These are phyloP conservation scores for Phialophora macrospora DNA, from an alignment of 2,329 filamentous ascomycete genomes.

Conservation along the genomic window DNA sequence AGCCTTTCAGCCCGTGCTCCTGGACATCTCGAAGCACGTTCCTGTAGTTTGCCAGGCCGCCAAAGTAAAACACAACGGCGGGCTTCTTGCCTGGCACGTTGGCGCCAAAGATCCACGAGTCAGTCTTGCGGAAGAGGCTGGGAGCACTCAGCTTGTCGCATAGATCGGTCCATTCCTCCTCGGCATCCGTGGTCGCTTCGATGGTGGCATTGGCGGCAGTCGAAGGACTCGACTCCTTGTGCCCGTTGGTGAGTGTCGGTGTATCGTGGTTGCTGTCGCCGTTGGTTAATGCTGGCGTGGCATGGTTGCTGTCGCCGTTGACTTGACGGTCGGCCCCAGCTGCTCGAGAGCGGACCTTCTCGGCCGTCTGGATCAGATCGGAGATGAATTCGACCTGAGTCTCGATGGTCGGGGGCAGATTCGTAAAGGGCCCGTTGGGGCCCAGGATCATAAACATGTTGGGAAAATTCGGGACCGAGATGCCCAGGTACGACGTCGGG, in stretches of 20 bases:
- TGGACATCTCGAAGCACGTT: not conserved
- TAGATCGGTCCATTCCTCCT: constrained; percentile 53
- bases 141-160: constrained; percentile 40
- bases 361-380: constrained; percentile 3
- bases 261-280: no score
- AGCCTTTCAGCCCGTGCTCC: no score
- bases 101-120: constrained; percentile 60
- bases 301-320: not conserved
- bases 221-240: not conserved
- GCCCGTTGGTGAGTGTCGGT: not conserved
- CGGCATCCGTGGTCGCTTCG: constrained; percentile 43
- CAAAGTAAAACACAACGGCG: constrained; percentile 23
- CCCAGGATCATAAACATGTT: constrained; percentile 61
- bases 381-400: constrained; percentile 59
- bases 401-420: constrained; percentile 61
- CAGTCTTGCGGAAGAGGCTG: constrained; percentile 45
- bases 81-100: constrained; percentile 58
- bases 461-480: constrained; percentile 48
- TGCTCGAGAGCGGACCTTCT: no score
- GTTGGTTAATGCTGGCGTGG: no score
- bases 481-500: constrained; percentile 49
- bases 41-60: constrained; percentile 21
- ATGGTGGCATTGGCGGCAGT: not conserved
- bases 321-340: no score
- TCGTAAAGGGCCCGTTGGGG: constrained; percentile 58